Base-by-base conservation (phyloP, 108 stramenopile genomes). In the Nannochloropsis oceanica region DNA sequence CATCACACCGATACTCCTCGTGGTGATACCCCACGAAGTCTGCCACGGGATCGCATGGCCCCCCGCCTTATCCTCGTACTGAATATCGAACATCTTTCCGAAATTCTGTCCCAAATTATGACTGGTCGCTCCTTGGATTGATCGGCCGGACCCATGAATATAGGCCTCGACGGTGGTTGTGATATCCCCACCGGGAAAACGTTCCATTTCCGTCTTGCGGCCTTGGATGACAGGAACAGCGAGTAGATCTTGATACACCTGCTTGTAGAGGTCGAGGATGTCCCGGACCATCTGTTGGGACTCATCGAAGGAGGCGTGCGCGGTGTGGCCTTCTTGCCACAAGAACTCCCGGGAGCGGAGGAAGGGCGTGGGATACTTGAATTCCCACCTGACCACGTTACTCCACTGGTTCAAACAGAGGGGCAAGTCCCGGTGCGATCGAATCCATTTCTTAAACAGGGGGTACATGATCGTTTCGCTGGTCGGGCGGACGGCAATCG, bases 321-420 rank as follows among this genome's bases (percentile, higher is more conserved):
- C 99, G 44, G 99, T 98, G 93, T 99, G 99, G 22, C 99, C 99
- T 91, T 99, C 98, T 90, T 99, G 98, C 99, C 99, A 99, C 79
- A 99, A 91, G 88, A 99, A 99, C 91, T 99, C 98, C 50, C 97
- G 91, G 26, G 95, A 90, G 80, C 99, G 91, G 43, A 99, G 91
- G 83, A 99, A 99, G 0, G 99, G 99, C 22, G 98, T 99, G 25
- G 99, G 96, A 89, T 97, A 91, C 91, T 99, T 99, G 89, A 99
- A 98, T 89, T 99, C 99, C 99, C 99, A 99, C 81, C 99, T 92
- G 11, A 99, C 97, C 26, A 99, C 99, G 86, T 97, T 98, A 83
- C 94, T 93, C 99, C 99, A 99, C 90, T 99, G 99, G 90, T 99
- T 99, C 81, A 99, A 90, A 87, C 95, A 95, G 84, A 99, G 93